phyloP scores from a whole-genome alignment of 805 yeast genomes.

The Barnettozyma salicaria region DNA sequence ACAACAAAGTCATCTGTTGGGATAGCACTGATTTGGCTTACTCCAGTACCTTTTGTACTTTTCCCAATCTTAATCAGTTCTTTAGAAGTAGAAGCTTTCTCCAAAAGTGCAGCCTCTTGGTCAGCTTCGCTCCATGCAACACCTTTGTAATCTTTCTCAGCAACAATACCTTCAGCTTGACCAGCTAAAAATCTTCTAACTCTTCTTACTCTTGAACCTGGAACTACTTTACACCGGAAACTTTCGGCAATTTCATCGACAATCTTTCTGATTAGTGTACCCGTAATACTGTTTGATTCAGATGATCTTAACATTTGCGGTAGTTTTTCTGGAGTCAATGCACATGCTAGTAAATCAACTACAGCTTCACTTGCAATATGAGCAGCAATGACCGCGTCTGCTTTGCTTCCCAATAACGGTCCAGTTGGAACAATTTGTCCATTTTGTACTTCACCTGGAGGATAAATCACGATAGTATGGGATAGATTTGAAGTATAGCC shows the following conservation, averaged over 20 bases:
- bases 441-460: slow-evolving; percentile 44
- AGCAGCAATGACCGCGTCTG: slow-evolving; percentile 86
- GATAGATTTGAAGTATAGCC: slow-evolving; percentile 87
- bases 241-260: slow-evolving; percentile 85
- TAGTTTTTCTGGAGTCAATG: slow-evolving; percentile 69
- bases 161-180: slow-evolving; percentile 87
- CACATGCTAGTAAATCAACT: slow-evolving; percentile 65
- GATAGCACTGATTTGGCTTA: slow-evolving; percentile 48
- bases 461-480: slow-evolving; percentile 82
- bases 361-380: slow-evolving; percentile 87
- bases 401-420: slow-evolving; percentile 77
- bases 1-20: slow-evolving; percentile 74
- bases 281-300: slow-evolving; percentile 46
- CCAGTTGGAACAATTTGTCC: slow-evolving; percentile 49
- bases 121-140: slow-evolving; percentile 82
- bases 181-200: slow-evolving; percentile 92
- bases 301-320: slow-evolving; percentile 43
- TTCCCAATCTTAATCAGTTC: slow-evolving; percentile 38
- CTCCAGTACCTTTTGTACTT: slow-evolving; percentile 29
- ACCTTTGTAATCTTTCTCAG: slow-evolving; percentile 89
- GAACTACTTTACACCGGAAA: slow-evolving; percentile 80
- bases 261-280: slow-evolving; percentile 59
- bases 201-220: slow-evolving; percentile 90
- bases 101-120: slow-evolving; percentile 58
- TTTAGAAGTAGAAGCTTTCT: slow-evolving; percentile 34